Percentiles rank a stretch among this genome's conserved stretches.
These are phyloP conservation scores for Pholiota molesta DNA, from an alignment of 768 basidiomycete genomes.

Conservation along the genomic window DNA sequence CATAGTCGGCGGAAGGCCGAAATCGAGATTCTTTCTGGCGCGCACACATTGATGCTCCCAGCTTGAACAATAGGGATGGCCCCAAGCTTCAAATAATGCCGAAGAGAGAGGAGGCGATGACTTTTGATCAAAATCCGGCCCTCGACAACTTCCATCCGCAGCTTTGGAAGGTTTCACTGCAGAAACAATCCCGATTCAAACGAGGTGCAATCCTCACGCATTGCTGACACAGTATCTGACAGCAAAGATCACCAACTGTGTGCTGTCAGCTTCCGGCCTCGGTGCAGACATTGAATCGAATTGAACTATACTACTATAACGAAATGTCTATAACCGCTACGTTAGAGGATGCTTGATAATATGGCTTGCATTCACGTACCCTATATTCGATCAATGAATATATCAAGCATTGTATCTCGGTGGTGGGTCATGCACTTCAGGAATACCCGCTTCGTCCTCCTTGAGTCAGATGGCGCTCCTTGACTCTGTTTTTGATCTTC, in stretches of 20 bases:
- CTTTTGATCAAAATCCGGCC: not conserved
- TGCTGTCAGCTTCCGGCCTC: conserved; percentile 1
- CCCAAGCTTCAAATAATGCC: not conserved
- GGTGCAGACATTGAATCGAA: not conserved
- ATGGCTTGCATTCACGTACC: not conserved
- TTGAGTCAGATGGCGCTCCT: conserved; percentile 4
- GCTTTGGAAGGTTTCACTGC: not conserved
- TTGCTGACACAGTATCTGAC: conserved; percentile 14
- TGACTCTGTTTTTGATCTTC: conserved; percentile 17
- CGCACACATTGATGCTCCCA: too few relatives aligned
- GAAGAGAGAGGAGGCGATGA: not conserved
- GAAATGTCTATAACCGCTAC: not conserved
- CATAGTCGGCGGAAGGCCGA: conserved; percentile 89
- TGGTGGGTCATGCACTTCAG: conserved; percentile 21
- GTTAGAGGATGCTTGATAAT: not conserved
- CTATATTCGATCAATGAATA: not conserved
- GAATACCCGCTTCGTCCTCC: conserved; percentile 6
- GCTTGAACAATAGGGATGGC: not conserved
- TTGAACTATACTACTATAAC: not conserved
- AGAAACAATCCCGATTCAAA: not conserved
- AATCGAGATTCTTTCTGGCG: conserved; percentile 66
- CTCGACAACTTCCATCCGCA: not conserved
- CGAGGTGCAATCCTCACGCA: conserved; percentile 1
- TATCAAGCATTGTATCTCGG: conserved; percentile 21
- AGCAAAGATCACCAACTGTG: conserved; percentile 10